Percentiles rank a stretch among this genome's conserved stretches.
Evolutionary conservation across 768 basidiomycete species (phyloP).

Genomic region (Trametes cinnabarina): DNA sequence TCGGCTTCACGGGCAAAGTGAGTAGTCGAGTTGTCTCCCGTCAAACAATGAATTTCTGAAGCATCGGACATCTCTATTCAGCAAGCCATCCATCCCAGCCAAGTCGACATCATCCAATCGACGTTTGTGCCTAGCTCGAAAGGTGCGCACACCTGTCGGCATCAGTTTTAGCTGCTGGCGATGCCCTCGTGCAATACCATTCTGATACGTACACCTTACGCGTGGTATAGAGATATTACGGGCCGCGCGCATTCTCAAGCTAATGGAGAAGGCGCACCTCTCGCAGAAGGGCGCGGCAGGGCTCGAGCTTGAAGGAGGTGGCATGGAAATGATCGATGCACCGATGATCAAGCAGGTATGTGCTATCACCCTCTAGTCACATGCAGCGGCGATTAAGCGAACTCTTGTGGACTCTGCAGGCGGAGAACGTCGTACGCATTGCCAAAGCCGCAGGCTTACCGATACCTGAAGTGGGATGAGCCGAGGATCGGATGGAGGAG

Average conservation of each 20-base stretch:
- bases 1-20: conserved; percentile 94
- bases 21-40: no score
- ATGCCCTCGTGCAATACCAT: background rate
- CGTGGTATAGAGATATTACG: conserved; percentile 62
- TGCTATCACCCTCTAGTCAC: no score
- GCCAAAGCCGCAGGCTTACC: no score
- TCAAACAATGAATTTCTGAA: no score
- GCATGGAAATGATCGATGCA: conserved; percentile 85
- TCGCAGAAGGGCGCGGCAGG: conserved; percentile 66
- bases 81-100: conserved; percentile 94
- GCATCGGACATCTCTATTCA: conserved; percentile 28
- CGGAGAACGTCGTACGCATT: no score
- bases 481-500: no score
- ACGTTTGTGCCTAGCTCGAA: conserved; percentile 73
- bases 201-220: background rate
- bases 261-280: conserved; percentile 59
- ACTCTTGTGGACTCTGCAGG: no score
- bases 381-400: no score
- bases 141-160: conserved; percentile 43
- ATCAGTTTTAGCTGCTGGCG: background rate
- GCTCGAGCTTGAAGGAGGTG: conserved; percentile 51
- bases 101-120: conserved; percentile 73
- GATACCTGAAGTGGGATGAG: no score
- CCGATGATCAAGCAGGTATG: conserved; percentile 84
- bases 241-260: conserved; percentile 68